A percentile compares a stretch with the other conserved stretches of the same genome.
Evolutionary conservation across 75 land plant genomes (phyloP).

Genomic region (Chamaecyparis obtusa): DNA sequence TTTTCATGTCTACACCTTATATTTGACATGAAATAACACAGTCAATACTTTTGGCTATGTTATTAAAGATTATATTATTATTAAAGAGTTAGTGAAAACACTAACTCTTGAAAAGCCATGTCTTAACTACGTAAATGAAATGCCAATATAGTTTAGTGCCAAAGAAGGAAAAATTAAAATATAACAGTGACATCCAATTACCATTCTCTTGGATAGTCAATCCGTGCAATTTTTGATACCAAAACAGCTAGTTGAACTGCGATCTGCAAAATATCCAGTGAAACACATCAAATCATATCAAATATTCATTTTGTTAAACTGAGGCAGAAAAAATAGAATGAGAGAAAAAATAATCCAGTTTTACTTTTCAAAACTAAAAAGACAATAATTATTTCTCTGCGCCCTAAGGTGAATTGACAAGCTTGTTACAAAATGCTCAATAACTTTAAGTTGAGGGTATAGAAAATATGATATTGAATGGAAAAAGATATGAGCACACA

Average conservation of each 20-base stretch:
- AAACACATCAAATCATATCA: neutral
- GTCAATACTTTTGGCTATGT: neutral
- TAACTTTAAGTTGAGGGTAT: neutral
- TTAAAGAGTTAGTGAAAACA: neutral
- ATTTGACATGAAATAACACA: neutral
- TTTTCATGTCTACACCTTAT: neutral
- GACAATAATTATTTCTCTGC: neutral
- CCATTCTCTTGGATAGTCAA: constrained; percentile 99
- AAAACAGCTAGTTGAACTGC: constrained; percentile 88
- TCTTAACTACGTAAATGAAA: neutral
- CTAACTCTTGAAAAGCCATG: neutral
- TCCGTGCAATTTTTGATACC: constrained; percentile 94
- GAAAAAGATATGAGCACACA: neutral
- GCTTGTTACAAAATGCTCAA: neutral
- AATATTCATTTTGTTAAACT: neutral
- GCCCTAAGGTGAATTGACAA: neutral
- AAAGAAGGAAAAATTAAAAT: neutral
- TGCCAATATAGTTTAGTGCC: neutral
- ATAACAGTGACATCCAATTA: constrained; percentile 16
- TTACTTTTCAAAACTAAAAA: neutral
- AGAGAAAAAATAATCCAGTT: neutral
- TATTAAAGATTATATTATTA: neutral
- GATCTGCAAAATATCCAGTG: constrained; percentile 47
- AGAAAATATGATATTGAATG: neutral
- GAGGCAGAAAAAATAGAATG: neutral